Evolutionary conservation across 1,284 basidiomycete genomes (phyloP).

Genomic region (Ceratobasidium sp.): DNA sequence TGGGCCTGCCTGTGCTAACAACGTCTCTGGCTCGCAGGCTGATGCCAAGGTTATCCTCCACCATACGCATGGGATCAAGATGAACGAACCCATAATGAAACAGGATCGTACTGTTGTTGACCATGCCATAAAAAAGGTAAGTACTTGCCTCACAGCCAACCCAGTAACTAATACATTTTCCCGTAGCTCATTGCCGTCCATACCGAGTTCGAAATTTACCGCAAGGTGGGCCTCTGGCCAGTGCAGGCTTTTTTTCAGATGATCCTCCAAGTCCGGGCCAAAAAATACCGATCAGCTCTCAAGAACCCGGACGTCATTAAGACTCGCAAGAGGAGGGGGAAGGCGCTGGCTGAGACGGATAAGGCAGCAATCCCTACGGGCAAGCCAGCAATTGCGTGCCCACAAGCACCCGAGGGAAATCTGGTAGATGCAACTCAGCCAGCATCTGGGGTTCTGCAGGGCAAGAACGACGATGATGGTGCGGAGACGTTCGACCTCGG

Average conservation of each 20-base stretch:
- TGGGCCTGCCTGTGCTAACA: no score
- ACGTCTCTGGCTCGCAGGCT: not conserved
- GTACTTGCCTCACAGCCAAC: not conserved
- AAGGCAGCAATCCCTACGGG: not conserved
- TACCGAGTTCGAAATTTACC: not conserved
- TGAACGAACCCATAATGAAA: not conserved
- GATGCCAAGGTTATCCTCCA: not conserved
- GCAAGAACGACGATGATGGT: not conserved
- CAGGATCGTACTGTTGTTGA: not conserved
- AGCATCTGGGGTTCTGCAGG: not conserved
- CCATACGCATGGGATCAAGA: not conserved
- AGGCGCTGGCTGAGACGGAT: not conserved
- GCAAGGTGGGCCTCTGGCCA: not conserved
- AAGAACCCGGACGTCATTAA: not conserved
- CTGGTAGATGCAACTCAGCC: not conserved
- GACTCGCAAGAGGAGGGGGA: not conserved
- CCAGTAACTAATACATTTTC: not conserved
- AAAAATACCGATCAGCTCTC: not conserved
- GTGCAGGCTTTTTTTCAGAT: not conserved
- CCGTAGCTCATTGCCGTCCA: not conserved
- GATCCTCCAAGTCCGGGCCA: not conserved
- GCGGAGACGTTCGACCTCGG: not conserved
- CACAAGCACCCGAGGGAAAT: no score
- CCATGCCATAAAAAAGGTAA: not conserved
- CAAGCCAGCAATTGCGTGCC: not conserved